Evolutionary conservation across 805 yeast species (phyloP), one percentile per base, ranked within the genome.

Genomic region (Lachancea sp.): DNA sequence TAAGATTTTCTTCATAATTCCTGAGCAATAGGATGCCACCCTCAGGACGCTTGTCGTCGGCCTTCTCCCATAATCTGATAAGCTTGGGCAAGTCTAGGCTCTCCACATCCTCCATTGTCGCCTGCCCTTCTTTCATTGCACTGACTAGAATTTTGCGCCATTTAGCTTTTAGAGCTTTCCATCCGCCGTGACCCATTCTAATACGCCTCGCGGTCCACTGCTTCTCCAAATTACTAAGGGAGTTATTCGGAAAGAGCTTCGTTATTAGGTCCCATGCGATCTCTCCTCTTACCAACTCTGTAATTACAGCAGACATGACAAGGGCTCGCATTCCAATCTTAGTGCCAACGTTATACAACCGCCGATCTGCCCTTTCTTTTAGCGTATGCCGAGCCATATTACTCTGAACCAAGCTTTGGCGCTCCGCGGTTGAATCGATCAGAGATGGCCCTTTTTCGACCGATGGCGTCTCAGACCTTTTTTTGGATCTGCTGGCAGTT

Each of bases 261-360:
- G 81, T 68, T 5, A 88, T 77, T 25, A 69, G 60, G 0, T 69
- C 71, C 83, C 94, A 88, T 44, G 77, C 79, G 28, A 84, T 80
- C 12, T 75, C 75, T 32, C 74, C 69, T 13, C 61, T 68, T 29
- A 83, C 70, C 12, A 88, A 73, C 46, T 80, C 78, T 3, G 81
- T 74, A 15, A 85, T 79, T 9, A 83, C 76, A 11, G 82, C 82
- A 2, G 80, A 72, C 45, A 85, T 70, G 48, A 78, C 74, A 29
- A 87, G 64, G 2, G 69, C 64, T 17, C 78, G 72, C 1, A 75
- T 68, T 44, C 82, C 81, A 4, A 65, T 49, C 34, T 67, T 65
- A 22, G 65, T 57, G 2, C 59, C 58, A 15, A 58, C 45, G 31
- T 56, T 56, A 41, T 53, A 58, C 16, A 13, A 20, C 8, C 19